Evolutionary conservation across 805 yeast genomes (phyloP), one percentile per base, ranked within the genome.

Genomic region (Candida krabiensis): DNA sequence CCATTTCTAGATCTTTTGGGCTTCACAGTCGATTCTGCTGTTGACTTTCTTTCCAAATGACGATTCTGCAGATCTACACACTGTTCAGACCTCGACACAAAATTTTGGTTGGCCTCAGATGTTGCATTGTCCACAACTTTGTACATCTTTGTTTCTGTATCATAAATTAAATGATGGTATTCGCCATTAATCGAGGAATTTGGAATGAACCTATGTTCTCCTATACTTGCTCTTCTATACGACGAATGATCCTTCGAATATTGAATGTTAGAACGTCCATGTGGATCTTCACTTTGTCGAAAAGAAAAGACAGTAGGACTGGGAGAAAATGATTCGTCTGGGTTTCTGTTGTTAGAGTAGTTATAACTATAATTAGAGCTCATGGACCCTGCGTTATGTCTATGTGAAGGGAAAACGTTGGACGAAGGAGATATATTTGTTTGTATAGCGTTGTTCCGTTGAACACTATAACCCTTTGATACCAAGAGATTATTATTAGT

Each of bases 1-100:
- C 95, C 95, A 70, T 71, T 69, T 52, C 86, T 69, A 13, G 84
- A 78, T 40, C 87, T 64, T 49, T 67, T 75, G n/a, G 67, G 49
- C 44, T 64, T 69, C 12, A 38, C 46, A 2, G 28, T 30, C n/a
- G 34, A n/a, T 7, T n/a, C 9, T 26, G 29, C 29, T 26, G 7
- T 22, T 9, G 25, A 22, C 30, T n/a, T 15, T 13, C 7, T 32
- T 26, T 19, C 36, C 30, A 4, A 27, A 12, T 6, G n/a, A 30
- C 11, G 39, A 30, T 19, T 21, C 33, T 3, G 39, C n/a, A 14
- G 37, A 31, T n/a, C n/a, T n/a, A n/a, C n/a, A 23, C 37, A 28
- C 13, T 28, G 23, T 4, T 19, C 29, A 18, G 24, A 33, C 19
- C 25, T 34, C 18, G 27, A 36, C 5, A 22, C 19, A 9, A 33